Evolutionary conservation across 2,329 filamentous ascomycete species (phyloP).

Genomic region (Colletotrichum theobromicola): DNA sequence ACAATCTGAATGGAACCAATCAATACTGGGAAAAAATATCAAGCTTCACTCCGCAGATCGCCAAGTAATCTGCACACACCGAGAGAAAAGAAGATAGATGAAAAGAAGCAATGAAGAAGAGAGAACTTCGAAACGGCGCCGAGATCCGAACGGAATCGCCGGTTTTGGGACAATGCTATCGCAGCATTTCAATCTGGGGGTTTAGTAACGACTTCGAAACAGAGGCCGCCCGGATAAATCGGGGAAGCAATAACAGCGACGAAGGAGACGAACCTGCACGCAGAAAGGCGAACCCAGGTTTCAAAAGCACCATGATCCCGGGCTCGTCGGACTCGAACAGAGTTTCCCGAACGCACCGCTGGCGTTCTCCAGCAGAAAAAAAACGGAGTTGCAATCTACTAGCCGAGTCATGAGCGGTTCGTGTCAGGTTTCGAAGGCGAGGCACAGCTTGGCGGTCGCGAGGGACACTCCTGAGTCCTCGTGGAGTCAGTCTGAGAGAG

Average conservation of each 20-base stretch:
- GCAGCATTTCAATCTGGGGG: neutral
- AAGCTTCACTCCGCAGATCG: neutral
- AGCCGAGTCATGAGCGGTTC: conserved; percentile 13
- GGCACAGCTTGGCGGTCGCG: neutral
- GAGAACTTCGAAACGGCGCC: neutral
- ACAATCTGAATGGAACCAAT: neutral
- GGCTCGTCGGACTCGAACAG: neutral
- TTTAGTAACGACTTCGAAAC: neutral
- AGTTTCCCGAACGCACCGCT: conserved; percentile 2
- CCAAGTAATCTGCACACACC: neutral
- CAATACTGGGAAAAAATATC: neutral
- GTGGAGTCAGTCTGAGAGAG: neutral
- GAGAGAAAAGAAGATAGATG: neutral
- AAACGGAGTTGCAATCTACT: conserved; percentile 10
- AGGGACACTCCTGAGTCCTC: neutral
- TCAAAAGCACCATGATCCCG: conserved; percentile 5
- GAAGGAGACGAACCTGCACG: neutral
- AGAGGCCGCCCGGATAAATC: neutral
- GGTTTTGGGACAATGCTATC: neutral
- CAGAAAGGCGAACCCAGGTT: neutral
- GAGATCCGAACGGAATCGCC: neutral
- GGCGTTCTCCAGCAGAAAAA: neutral
- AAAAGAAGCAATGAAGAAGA: neutral
- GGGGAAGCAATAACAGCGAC: neutral
- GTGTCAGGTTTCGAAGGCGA: conserved; percentile 9